These are phyloP conservation scores for Mycena epipterygia DNA, from an alignment of 768 basidiomycete species.

Conservation along the genomic window DNA sequence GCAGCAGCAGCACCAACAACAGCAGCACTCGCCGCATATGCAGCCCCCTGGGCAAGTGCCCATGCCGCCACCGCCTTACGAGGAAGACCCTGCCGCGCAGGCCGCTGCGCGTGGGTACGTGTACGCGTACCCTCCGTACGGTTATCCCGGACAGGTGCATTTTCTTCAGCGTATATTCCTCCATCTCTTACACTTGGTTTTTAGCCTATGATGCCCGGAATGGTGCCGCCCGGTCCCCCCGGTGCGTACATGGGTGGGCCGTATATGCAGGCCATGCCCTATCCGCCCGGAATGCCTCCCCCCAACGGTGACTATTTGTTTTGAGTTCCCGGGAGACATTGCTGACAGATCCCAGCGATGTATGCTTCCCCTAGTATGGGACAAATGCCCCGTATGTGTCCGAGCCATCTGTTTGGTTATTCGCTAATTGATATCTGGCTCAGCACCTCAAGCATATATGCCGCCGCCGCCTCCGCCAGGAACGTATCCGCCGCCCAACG, in stretches of 20 bases:
- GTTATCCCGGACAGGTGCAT: constrained; percentile 81
- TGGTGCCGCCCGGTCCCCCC: constrained; percentile 83
- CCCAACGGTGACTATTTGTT: constrained; percentile 71
- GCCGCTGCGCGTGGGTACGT: constrained; percentile 74
- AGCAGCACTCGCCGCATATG: constrained; percentile 76
- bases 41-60: constrained; percentile 76
- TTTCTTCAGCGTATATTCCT: constrained; percentile 12
- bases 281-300: constrained; percentile 84
- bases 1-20: constrained; percentile 50
- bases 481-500: constrained; percentile 84
- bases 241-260: constrained; percentile 84
- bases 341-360: constrained; percentile 68
- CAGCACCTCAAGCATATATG: constrained; percentile 86
- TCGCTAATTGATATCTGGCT: constrained; percentile 14
- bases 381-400: constrained; percentile 86
- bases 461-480: constrained; percentile 77
- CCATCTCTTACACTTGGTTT: neutral
- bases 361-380: constrained; percentile 86
- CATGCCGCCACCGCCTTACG: constrained; percentile 82
- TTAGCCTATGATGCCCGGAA: constrained; percentile 81
- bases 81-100: constrained; percentile 79
- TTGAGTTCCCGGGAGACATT: constrained; percentile 1
- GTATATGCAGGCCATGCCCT: constrained; percentile 90
- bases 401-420: neutral
- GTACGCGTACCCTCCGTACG: constrained; percentile 84